These are phyloP conservation scores for Entomortierella lignicola DNA, from an alignment of 192 early-diverging fungal species.

Conservation along the genomic window DNA sequence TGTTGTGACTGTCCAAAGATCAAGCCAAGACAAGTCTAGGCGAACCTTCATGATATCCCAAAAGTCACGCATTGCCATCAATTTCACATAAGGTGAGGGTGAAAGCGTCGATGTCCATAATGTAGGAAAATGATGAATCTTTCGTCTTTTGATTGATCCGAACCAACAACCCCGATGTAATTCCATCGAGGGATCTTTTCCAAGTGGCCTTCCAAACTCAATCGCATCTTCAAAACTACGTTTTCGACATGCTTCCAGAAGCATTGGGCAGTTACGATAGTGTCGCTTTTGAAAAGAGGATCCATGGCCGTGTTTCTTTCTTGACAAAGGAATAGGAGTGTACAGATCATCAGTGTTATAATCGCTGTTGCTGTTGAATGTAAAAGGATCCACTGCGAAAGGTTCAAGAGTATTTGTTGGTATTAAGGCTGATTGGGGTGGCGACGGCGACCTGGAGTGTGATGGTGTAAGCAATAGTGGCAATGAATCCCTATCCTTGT, in stretches of 20 bases:
- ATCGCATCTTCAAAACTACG: conserved; percentile 41
- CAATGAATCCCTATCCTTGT: not conserved
- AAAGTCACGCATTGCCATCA: conserved; percentile 43
- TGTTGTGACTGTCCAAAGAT: conserved; percentile 21
- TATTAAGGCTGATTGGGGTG: not conserved
- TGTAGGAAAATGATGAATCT: conserved; percentile 47
- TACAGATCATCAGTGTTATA: not conserved
- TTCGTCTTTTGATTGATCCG: conserved; percentile 45
- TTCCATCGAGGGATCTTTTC: conserved; percentile 27
- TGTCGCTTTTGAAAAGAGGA: not conserved
- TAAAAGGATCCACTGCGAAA: not conserved
- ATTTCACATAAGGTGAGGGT: conserved; percentile 33
- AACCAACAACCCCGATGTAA: conserved; percentile 22
- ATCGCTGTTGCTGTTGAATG: not conserved
- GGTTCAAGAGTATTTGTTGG: not conserved
- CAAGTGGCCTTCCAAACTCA: conserved; percentile 33
- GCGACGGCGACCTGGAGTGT: not conserved
- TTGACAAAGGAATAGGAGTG: not conserved
- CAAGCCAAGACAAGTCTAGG: conserved; percentile 32
- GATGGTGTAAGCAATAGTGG: not conserved
- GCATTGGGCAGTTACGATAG: not conserved
- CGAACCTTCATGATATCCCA: conserved; percentile 46
- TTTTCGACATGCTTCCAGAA: conserved; percentile 22
- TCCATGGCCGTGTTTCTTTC: not conserved
- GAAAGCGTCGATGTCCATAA: conserved; percentile 43